Conservation (phyloP, 1,139 yeast species). For the Geotrichum europaeum region DNA sequence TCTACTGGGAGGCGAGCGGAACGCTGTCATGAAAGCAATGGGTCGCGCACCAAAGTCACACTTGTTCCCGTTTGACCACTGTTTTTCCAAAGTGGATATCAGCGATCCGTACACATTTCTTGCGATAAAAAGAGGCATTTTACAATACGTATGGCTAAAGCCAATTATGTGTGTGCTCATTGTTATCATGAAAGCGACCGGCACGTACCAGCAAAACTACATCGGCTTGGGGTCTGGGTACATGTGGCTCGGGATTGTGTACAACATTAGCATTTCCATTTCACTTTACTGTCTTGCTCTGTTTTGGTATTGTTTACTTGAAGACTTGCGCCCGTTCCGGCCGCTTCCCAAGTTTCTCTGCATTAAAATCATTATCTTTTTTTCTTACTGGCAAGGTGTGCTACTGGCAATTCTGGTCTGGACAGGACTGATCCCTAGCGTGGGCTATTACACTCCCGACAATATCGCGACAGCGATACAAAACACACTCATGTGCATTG, state of each 20-base stretch:
- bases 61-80: slow-evolving; percentile 49
- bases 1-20: slow-evolving; percentile 86
- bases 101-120: slow-evolving; percentile 80
- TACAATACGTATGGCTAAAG: slow-evolving; percentile 94
- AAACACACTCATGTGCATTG: slow-evolving; percentile 75
- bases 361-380: slow-evolving; percentile 88
- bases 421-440: slow-evolving; percentile 45
- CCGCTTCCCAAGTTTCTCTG: slow-evolving; percentile 92
- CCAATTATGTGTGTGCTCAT: slow-evolving; percentile 65
- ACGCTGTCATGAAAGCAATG: slow-evolving; percentile 64
- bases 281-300: slow-evolving; percentile 82
- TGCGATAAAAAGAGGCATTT: slow-evolving; percentile 71
- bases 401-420: slow-evolving; percentile 55
- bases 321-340: slow-evolving; percentile 68
- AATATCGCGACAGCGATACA: slow-evolving; percentile 53
- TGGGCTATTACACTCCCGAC: slow-evolving; percentile 31
- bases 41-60: slow-evolving; percentile 71
- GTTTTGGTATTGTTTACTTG: slow-evolving; percentile 83
- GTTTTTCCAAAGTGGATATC: slow-evolving; percentile 63
- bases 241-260: slow-evolving; percentile 62
- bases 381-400: slow-evolving; percentile 95
- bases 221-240: slow-evolving; percentile 48
- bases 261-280: slow-evolving; percentile 72
- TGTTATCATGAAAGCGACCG: slow-evolving; percentile 46
- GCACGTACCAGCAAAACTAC: slow-evolving; percentile 43